These are phyloP conservation scores for Puccinellia tenuiflora DNA, from an alignment of 176 grass and related monocot genomes.

Conservation along the genomic window DNA sequence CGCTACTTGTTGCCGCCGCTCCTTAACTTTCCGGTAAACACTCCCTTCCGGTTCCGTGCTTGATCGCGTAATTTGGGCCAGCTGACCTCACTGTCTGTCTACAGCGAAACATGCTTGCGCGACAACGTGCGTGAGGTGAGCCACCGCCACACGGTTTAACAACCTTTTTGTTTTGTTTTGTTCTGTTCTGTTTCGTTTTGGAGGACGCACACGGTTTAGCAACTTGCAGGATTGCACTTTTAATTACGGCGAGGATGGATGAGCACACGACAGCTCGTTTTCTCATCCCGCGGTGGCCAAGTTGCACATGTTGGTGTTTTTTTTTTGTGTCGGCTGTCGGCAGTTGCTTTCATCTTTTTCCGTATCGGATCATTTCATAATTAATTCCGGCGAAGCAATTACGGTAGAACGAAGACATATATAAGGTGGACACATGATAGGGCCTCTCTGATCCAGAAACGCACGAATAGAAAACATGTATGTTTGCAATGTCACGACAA, in stretches of 20 bases:
- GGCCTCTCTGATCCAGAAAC: too few species aligned
- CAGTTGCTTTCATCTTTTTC: too few species aligned
- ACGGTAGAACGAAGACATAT: too few species aligned
- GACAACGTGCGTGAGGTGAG: background rate
- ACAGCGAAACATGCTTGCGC: background rate
- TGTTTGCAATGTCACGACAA: too few species aligned
- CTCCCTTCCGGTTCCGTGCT: too few species aligned
- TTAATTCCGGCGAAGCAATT: too few species aligned
- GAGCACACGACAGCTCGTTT: background rate
- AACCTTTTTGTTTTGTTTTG: background rate
- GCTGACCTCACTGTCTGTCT: slow-evolving; percentile 10
- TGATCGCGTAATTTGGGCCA: background rate
- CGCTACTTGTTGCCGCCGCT: background rate
- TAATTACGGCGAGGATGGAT: background rate
- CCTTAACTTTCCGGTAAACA: slow-evolving; percentile 5
- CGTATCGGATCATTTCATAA: too few species aligned
- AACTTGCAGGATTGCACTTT: background rate
- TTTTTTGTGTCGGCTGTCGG: too few species aligned
- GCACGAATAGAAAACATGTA: too few species aligned
- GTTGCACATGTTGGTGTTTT: too few species aligned
- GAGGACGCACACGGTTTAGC: background rate
- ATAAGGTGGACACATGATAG: too few species aligned
- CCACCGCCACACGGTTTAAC: background rate
- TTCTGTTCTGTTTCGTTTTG: background rate
- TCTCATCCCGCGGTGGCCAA: background rate